phyloP scores from a whole-genome alignment of 179 eudicot genomes.

The Pouteria campechiana region DNA sequence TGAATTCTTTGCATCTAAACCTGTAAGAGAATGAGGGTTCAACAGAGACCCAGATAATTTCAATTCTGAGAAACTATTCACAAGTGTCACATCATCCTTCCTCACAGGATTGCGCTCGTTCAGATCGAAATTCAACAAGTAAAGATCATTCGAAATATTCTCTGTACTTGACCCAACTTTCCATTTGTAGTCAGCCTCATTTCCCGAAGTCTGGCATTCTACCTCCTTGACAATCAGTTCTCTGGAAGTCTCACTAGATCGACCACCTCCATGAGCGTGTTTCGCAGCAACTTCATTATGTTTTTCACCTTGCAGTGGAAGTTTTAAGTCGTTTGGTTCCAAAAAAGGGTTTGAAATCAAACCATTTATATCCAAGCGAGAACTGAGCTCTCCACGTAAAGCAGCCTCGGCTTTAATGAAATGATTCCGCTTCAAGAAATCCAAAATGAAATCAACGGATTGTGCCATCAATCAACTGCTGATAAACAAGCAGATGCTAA shows the following conservation, averaged over 20 bases:
- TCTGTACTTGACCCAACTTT: constrained; percentile 15
- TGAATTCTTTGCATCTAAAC: no score
- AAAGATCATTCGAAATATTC: constrained; percentile 13
- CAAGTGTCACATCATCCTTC: constrained; percentile 34
- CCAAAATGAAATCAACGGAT: constrained; percentile 52
- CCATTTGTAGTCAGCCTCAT: constrained; percentile 48
- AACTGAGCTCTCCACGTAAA: constrained; percentile 52
- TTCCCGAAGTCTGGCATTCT: constrained; percentile 44
- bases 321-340: no score
- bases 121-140: no score
- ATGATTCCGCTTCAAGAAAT: constrained; percentile 64
- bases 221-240: constrained; percentile 91
- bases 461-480: constrained; percentile 63
- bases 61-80: no score
- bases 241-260: constrained; percentile 22
- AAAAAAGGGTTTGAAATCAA: no score
- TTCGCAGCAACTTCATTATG: no score
- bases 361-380: constrained; percentile 52
- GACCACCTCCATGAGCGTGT: no score
- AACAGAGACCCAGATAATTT: no score
- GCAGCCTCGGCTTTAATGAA: constrained; percentile 85
- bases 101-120: no score
- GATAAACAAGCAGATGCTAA: no score
- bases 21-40: no score
- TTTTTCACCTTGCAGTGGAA: no score